Evolutionary conservation across 495 filamentous ascomycete genomes (phyloP).

Genomic region (Cenococcum geophilum): DNA sequence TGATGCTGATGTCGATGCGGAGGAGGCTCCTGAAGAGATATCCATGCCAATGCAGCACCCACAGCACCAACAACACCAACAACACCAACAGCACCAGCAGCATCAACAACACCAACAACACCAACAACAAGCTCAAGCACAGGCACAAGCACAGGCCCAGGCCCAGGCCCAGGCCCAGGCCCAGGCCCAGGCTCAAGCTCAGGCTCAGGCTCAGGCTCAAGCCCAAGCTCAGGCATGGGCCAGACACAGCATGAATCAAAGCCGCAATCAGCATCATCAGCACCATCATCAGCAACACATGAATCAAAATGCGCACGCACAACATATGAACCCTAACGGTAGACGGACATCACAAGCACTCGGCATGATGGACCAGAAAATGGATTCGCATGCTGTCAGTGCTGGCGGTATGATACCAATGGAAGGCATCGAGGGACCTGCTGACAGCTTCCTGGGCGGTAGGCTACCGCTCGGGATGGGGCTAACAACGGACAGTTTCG

Average conservation of each 20-base stretch:
- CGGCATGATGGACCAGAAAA: conserved; percentile 2
- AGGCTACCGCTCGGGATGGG: conserved; percentile 15
- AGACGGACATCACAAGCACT: conserved; percentile 17
- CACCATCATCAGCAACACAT: conserved; percentile 24
- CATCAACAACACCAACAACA: conserved; percentile 26
- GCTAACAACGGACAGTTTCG: conserved; percentile 5
- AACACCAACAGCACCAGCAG: conserved; percentile 29
- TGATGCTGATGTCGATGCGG: conserved; percentile 27
- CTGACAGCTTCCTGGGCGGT: conserved; percentile 18
- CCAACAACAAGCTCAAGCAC: conserved; percentile 10
- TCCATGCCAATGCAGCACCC: conserved; percentile 12
- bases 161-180: conserved; percentile 11
- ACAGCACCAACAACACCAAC: conserved; percentile 26
- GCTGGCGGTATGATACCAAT: conserved; percentile 24
- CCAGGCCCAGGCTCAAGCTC: conserved; percentile 18
- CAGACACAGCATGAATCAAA: conserved; percentile 28
- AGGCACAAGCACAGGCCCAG: conserved; percentile 20
- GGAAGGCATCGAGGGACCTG: conserved; percentile 25
- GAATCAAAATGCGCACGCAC: conserved; percentile 17
- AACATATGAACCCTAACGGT: conserved; percentile 19
- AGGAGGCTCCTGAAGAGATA: conserved; percentile 22
- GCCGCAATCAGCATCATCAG: conserved; percentile 24
- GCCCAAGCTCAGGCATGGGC: conserved; percentile 10
- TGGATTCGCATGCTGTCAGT: conserved; percentile 23
- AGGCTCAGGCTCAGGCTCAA: conserved; percentile 4